These are phyloP conservation scores for Metschnikowia colocasiae DNA, from an alignment of 805 yeast species.

Conservation along the genomic window DNA sequence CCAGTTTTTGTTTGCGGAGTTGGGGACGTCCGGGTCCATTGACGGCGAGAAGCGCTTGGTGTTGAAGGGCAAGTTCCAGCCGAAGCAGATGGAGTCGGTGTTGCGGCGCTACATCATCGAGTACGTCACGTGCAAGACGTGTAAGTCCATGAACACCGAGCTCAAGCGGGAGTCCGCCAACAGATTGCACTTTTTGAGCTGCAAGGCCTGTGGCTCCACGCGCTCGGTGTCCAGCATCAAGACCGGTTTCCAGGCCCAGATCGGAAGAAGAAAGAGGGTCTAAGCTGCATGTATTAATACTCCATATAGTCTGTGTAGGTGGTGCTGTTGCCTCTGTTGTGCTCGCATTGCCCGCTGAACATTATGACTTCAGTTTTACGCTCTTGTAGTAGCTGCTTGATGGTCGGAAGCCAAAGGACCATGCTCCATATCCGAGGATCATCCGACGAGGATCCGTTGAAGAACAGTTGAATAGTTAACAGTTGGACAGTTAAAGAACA, in stretches of 20 bases:
- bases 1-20: conserved; percentile 94
- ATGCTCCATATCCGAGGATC: too few relatives aligned
- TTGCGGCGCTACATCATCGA: conserved; percentile 94
- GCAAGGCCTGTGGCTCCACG: conserved; percentile 97
- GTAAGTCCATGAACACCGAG: conserved; percentile 96
- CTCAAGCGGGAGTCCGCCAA: conserved; percentile 92
- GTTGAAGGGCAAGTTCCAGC: conserved; percentile 97
- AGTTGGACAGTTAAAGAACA: too few relatives aligned
- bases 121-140: conserved; percentile 97
- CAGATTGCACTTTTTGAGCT: conserved; percentile 94
- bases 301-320: background rate
- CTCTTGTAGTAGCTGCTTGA: too few relatives aligned
- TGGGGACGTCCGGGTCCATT: conserved; percentile 99
- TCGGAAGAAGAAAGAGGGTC: conserved; percentile 80
- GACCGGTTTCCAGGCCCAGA: conserved; percentile 99
- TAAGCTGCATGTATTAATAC: conserved; percentile 12
- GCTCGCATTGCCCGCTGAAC: background rate
- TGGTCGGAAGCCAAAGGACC: too few relatives aligned
- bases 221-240: conserved; percentile 96
- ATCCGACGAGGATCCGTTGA: too few relatives aligned
- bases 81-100: conserved; percentile 94
- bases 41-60: conserved; percentile 97
- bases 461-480: too few relatives aligned
- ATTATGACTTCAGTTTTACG: too few relatives aligned
- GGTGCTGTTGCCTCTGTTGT: background rate